Conservation (phyloP, 2,329 filamentous ascomycete genomes). For the Coniosporium tulheliwenetii region DNA sequence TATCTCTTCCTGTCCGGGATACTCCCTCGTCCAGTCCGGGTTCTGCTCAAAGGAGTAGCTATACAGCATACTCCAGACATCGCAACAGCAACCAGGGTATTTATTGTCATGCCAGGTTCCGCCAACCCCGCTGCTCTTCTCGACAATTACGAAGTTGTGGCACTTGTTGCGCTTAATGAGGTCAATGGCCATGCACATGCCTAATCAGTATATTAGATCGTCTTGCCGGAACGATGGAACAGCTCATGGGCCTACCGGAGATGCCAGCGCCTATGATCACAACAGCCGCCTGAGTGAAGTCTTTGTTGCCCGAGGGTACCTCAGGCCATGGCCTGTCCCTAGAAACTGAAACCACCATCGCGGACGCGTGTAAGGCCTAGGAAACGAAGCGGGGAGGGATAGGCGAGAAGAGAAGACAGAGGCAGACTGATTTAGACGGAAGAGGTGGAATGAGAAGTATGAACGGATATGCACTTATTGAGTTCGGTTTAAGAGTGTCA, state of each 20-base stretch:
- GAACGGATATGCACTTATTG: too few relatives aligned
- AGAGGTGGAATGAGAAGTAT: too few relatives aligned
- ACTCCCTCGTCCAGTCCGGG: constrained; percentile 40
- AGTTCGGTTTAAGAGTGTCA: too few relatives aligned
- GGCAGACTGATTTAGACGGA: too few relatives aligned
- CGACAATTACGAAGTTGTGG: constrained; percentile 40
- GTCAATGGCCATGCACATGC: constrained; percentile 42
- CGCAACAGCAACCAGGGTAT: constrained; percentile 11
- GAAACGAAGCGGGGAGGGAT: too few relatives aligned
- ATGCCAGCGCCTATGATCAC: constrained; percentile 42
- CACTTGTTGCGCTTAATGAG: constrained; percentile 35
- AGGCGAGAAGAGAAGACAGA: too few relatives aligned
- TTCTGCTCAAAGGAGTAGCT: constrained; percentile 47
- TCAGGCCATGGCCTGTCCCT: constrained; percentile 28
- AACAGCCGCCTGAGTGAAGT: constrained; percentile 36
- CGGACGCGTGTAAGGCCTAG: too few relatives aligned
- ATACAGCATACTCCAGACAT: constrained; percentile 39
- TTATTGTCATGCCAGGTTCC: constrained; percentile 29
- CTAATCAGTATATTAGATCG: constrained; percentile 9
- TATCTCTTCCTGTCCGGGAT: constrained; percentile 45
- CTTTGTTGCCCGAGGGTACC: constrained; percentile 30
- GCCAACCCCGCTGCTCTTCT: constrained; percentile 37
- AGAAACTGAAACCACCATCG: too few relatives aligned
- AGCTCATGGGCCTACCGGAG: constrained; percentile 21
- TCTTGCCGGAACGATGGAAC: background rate